These are phyloP conservation scores for Tylopilus intermedius DNA, from an alignment of 768 basidiomycete genomes.

Conservation along the genomic window DNA sequence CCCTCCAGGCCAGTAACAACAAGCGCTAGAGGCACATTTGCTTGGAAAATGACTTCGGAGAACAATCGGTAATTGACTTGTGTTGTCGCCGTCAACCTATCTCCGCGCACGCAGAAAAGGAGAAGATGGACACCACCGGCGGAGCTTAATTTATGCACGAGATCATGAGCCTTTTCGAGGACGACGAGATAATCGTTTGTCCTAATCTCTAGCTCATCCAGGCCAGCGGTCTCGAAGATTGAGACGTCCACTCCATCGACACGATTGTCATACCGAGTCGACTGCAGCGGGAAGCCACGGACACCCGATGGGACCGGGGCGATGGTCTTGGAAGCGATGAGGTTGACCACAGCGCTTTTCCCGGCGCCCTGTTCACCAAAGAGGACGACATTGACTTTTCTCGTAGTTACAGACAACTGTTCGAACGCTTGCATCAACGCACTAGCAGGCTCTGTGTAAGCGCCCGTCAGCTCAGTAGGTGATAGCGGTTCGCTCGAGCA, in stretches of 20 bases:
- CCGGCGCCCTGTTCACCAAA: background rate
- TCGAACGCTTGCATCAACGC: background rate
- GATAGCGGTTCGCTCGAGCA: background rate
- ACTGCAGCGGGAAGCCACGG: background rate
- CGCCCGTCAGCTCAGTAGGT: background rate
- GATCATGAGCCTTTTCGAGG: background rate
- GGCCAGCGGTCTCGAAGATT: background rate
- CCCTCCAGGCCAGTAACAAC: background rate
- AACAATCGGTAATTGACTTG: background rate
- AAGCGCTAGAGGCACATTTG: background rate
- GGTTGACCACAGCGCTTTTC: background rate
- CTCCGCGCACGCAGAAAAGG: background rate
- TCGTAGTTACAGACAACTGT: background rate
- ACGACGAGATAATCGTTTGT: background rate
- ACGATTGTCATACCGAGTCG: background rate
- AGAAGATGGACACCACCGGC: background rate
- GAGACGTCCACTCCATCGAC: background rate
- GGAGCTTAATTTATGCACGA: background rate
- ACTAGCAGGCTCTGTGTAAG: background rate
- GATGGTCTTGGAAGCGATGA: background rate
- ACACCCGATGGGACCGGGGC: background rate
- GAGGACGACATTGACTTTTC: background rate
- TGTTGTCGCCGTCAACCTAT: background rate
- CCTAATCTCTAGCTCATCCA: background rate
- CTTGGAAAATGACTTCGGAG: background rate